Conservation (phyloP, 768 basidiomycete species). For the Panaeolus cyanescens region DNA sequence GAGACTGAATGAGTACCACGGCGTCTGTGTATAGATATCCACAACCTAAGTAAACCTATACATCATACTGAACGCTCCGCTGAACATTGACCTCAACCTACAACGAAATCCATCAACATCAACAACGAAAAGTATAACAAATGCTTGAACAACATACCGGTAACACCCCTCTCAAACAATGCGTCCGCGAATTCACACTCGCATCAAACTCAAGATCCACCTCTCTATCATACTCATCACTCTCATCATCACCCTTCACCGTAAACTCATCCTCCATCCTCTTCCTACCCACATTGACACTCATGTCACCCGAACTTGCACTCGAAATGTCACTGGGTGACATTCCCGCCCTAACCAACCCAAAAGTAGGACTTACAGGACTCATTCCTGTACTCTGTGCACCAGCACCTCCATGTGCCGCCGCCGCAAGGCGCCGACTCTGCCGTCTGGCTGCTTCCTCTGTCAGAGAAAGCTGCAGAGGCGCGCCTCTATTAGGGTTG, state of each 20-base stretch:
- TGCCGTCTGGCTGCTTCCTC: neutral
- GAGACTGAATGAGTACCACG: no score
- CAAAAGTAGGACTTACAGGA: neutral
- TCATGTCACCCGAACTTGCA: no score
- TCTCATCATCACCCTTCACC: neutral
- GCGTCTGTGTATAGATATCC: no score
- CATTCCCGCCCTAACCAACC: neutral
- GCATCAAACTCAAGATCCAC: neutral
- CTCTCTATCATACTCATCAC: neutral
- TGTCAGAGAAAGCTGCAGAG: neutral
- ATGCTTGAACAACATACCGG: neutral
- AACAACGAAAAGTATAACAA: neutral
- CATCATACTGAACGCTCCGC: conserved; percentile 19
- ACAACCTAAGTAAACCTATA: no score
- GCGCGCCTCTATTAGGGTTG: neutral
- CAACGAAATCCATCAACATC: neutral
- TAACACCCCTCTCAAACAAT: neutral
- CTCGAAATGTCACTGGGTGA: neutral
- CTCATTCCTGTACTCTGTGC: neutral
- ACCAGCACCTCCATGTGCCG: no score
- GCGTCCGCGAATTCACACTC: neutral
- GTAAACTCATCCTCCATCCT: neutral
- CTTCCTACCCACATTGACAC: neutral
- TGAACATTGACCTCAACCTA: conserved; percentile 21
- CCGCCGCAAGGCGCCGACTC: neutral